These are phyloP conservation scores for Wilhelminamyces savonicus DNA, from an alignment of 805 yeast species.

Conservation along the genomic window DNA sequence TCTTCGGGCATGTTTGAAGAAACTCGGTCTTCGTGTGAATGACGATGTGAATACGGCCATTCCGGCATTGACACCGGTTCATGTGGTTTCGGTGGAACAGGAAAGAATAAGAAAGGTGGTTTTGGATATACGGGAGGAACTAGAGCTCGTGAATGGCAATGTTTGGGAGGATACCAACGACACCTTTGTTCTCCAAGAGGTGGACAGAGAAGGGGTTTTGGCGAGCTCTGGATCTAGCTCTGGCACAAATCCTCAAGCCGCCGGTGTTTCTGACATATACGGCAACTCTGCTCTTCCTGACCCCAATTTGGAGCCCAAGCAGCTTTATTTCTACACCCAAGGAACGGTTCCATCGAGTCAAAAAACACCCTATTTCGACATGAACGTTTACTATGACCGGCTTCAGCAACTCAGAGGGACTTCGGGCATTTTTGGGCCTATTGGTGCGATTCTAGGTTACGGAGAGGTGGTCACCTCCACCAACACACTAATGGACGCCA, in stretches of 20 bases:
- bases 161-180: conserved; percentile 50
- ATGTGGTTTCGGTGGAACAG: conserved; percentile 40
- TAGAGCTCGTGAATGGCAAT: conserved; percentile 23
- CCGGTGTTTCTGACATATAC: too few species aligned
- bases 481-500: conserved; percentile 67
- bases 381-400: conserved; percentile 44
- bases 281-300: too few species aligned
- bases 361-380: conserved; percentile 70
- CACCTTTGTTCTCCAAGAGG: conserved; percentile 44
- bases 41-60: conserved; percentile 35
- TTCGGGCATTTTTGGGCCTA: conserved; percentile 18
- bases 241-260: too few species aligned
- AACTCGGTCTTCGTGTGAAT: conserved; percentile 67
- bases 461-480: conserved; percentile 93
- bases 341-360: conserved; percentile 43
- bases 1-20: conserved; percentile 47
- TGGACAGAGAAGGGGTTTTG: too few species aligned
- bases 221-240: too few species aligned
- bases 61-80: conserved; percentile 68
- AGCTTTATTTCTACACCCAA: conserved; percentile 41
- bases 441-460: conserved; percentile 66
- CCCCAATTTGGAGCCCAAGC: conserved; percentile 49
- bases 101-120: conserved; percentile 28
- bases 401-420: conserved; percentile 26
- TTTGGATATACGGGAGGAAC: conserved; percentile 32